Evolutionary conservation across 2,329 filamentous ascomycete genomes (phyloP), one percentile per base, ranked within the genome.

Genomic region (Exophiala oligosperma): DNA sequence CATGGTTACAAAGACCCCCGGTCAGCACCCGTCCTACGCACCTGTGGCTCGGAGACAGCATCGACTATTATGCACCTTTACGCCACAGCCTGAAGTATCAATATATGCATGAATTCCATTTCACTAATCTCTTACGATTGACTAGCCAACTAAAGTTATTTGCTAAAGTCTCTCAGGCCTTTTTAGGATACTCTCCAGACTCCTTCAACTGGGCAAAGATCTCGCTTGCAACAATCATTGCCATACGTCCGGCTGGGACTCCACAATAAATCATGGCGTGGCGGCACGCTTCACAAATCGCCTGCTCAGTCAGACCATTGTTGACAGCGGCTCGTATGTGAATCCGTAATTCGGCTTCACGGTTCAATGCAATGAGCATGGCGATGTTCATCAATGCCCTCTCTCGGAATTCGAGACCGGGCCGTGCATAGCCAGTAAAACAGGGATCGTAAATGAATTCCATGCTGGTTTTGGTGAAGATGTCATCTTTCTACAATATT

Each of bases 241-340:
- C 76, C 48, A 77, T 75, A 11, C 78, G 68, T 1, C 75, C 75
- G 4, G 76, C 74, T 0, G 76, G 76, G 2, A 75, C 71, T 14
- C 76, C 76, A 54, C 74, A 76, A 56, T 79, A 77, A 2, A 71
- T 72, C 1, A 58, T 61, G 1, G 57, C 58, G 38, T 67, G 66
- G 4, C 57, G 40, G 9, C 61, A 44, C 1, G 59, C 59, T 44
- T 60, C 85, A n/a, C 84, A 73, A 49, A 88, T 85, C 70, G 87
- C 84, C 23, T 83, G 68, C 66, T 86, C 84, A 0, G 76, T 80
- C 8, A 84, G 71, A 0, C 84, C 85, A 64, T 88, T 88, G 62
- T 82, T 85, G 61, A 84, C 72, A 1, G 85, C 85, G 0, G 84
- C 84, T n/a, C 83, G 75, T n/a, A 85, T 76, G 67, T 88, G 85